A percentile compares a stretch with the other conserved stretches of the same genome.
phyloP scores from a whole-genome alignment of 495 filamentous ascomycete species.

The Lindgomyces ingoldianus region DNA sequence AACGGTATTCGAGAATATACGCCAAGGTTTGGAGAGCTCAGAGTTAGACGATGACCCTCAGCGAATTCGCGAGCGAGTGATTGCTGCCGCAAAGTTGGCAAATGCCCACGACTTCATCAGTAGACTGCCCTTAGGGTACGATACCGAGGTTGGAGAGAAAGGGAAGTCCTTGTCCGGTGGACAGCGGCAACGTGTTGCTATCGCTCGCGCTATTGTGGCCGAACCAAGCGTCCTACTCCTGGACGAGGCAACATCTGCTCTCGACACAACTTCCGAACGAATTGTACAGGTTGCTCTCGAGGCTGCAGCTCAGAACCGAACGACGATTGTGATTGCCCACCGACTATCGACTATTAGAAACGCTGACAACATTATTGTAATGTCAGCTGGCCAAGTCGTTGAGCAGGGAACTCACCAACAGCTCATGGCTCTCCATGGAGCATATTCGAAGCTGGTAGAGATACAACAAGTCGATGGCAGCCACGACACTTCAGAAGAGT shows the following conservation, averaged over 20 bases:
- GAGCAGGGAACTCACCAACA: constrained; percentile 82
- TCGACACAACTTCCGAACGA: constrained; percentile 92
- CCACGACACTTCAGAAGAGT: neutral
- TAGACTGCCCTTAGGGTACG: constrained; percentile 78
- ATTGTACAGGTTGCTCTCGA: constrained; percentile 92
- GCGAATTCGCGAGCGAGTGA: constrained; percentile 52
- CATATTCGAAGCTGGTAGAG: constrained; percentile 79
- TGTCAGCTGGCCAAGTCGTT: constrained; percentile 75
- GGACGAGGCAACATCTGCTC: constrained; percentile 89
- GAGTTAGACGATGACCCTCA: constrained; percentile 33
- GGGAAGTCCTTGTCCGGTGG: constrained; percentile 90
- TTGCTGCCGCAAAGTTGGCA: constrained; percentile 80
- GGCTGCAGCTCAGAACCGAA: constrained; percentile 77
- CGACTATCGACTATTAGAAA: constrained; percentile 88
- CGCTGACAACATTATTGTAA: constrained; percentile 92
- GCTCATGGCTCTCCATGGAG: constrained; percentile 59
- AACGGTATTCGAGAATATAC: constrained; percentile 83
- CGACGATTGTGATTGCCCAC: constrained; percentile 94
- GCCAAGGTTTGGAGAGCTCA: constrained; percentile 83
- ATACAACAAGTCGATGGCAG: constrained; percentile 4
- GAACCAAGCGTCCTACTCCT: constrained; percentile 90
- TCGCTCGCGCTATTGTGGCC: constrained; percentile 84
- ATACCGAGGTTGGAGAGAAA: constrained; percentile 92
- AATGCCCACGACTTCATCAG: constrained; percentile 90
- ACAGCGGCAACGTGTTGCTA: constrained; percentile 90